phyloP scores from a whole-genome alignment of 2,329 filamentous ascomycete genomes.

The Stagonosporopsis chrysanthemi region DNA sequence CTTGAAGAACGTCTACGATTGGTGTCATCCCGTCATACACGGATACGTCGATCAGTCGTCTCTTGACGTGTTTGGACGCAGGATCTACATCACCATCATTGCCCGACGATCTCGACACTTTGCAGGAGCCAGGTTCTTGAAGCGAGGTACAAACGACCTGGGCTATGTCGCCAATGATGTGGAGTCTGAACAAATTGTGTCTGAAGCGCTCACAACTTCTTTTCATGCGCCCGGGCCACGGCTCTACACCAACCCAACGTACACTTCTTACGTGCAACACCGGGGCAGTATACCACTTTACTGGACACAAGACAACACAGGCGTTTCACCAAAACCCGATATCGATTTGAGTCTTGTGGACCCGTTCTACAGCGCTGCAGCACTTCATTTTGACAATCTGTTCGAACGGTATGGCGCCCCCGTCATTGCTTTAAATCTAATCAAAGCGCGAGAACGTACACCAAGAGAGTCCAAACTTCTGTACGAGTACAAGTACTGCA shows the following conservation, averaged over 20 bases:
- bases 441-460: constrained; percentile 83
- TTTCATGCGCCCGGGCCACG: constrained; percentile 90
- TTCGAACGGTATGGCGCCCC: constrained; percentile 94
- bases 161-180: constrained; percentile 98
- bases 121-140: constrained; percentile 91
- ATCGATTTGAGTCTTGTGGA: constrained; percentile 96
- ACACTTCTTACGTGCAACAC: constrained; percentile 96
- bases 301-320: constrained; percentile 96
- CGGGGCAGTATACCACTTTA: constrained; percentile 95
- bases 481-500: constrained; percentile 83
- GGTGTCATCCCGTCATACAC: constrained; percentile 95
- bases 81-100: constrained; percentile 91
- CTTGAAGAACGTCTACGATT: constrained; percentile 86
- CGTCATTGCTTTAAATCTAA: constrained; percentile 88
- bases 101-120: constrained; percentile 91
- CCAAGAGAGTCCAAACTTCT: constrained; percentile 92
- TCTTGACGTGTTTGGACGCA: constrained; percentile 78
- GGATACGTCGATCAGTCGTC: constrained; percentile 92
- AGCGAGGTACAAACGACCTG: constrained; percentile 91
- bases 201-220: constrained; percentile 90
- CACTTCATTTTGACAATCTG: constrained; percentile 91
- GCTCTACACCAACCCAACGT: constrained; percentile 86
- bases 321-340: constrained; percentile 93
- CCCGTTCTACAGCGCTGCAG: constrained; percentile 92
- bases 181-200: constrained; percentile 97